Percentiles rank a stretch among this genome's conserved stretches.
phyloP scores from a whole-genome alignment of 768 basidiomycete species.

The Trametes punicea region DNA sequence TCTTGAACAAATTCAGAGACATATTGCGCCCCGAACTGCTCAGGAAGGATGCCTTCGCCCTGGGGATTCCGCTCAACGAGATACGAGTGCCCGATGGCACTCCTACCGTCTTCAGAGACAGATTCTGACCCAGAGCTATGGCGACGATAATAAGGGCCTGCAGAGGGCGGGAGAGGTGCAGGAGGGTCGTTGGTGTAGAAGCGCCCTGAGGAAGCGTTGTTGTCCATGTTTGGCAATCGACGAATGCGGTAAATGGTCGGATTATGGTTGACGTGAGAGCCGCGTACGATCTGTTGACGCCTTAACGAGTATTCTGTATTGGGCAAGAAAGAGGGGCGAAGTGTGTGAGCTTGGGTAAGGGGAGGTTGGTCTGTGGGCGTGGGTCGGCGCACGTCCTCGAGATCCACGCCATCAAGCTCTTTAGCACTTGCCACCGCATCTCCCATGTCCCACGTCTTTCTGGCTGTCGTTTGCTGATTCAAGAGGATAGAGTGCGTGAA shows the following conservation, averaged over 20 bases:
- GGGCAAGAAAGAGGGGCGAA: constrained; percentile 9
- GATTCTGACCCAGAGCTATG: constrained; percentile 20
- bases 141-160: constrained; percentile 8
- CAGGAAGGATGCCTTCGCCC: constrained; percentile 2
- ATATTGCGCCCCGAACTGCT: constrained; percentile 12
- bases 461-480: background rate
- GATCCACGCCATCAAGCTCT: background rate
- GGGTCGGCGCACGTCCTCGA: background rate
- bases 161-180: constrained; percentile 16
- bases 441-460: background rate
- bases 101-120: constrained; percentile 15
- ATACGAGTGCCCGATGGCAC: constrained; percentile 9
- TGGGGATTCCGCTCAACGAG: constrained; percentile 10
- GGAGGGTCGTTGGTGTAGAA: constrained; percentile 14
- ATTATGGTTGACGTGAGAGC: constrained; percentile 22
- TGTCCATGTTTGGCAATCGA: constrained; percentile 25
- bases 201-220: constrained; percentile 21
- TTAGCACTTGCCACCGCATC: background rate
- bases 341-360: constrained; percentile 6
- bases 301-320: constrained; percentile 13
- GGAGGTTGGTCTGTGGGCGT: constrained; percentile 13
- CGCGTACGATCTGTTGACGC: background rate
- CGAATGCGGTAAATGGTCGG: constrained; percentile 18
- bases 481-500: background rate
- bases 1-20: constrained; percentile 1